A percentile compares a stretch with the other conserved stretches of the same genome.
Conservation (phyloP, 2,329 filamentous ascomycete species). For the Pseudocercospora fuligena region DNA sequence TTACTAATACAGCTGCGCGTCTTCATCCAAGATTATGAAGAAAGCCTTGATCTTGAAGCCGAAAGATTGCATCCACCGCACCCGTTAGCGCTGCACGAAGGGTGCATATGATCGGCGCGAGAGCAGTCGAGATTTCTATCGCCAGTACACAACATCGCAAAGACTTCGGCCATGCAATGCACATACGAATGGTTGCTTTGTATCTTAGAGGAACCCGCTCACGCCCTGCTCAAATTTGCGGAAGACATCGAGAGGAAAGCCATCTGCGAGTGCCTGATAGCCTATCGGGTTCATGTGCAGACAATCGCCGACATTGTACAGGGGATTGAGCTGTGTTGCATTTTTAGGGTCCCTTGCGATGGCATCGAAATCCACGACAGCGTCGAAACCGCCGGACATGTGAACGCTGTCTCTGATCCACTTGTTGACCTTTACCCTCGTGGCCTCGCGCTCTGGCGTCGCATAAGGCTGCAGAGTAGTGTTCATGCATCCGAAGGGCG, state of each 20-base stretch:
- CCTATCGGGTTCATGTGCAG: slow-evolving; percentile 66
- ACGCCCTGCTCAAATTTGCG: slow-evolving; percentile 34
- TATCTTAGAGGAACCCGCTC: slow-evolving; percentile 25
- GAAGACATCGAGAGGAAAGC: slow-evolving; percentile 63
- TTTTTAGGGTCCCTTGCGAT: slow-evolving; percentile 58
- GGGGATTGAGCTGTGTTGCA: slow-evolving; percentile 53
- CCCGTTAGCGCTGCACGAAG: too few relatives aligned
- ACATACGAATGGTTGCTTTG: not conserved
- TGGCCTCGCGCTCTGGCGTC: slow-evolving; percentile 59
- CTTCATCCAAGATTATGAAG: too few relatives aligned
- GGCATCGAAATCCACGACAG: slow-evolving; percentile 66
- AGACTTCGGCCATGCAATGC: not conserved
- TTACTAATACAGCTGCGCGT: not conserved
- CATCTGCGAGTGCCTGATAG: slow-evolving; percentile 64
- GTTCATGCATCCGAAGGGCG: slow-evolving; percentile 60
- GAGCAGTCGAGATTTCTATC: too few relatives aligned
- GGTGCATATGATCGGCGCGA: too few relatives aligned
- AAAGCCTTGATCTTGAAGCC: too few relatives aligned
- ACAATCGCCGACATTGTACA: slow-evolving; percentile 67
- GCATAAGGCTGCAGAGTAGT: slow-evolving; percentile 59
- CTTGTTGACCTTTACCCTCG: slow-evolving; percentile 62
- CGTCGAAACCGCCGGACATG: slow-evolving; percentile 58
- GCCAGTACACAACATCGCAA: not conserved
- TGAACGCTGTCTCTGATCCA: slow-evolving; percentile 60
- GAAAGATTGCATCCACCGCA: too few relatives aligned